These are phyloP conservation scores for Coemansia sp. DNA, from an alignment of 192 early-diverging fungal genomes.

Conservation along the genomic window DNA sequence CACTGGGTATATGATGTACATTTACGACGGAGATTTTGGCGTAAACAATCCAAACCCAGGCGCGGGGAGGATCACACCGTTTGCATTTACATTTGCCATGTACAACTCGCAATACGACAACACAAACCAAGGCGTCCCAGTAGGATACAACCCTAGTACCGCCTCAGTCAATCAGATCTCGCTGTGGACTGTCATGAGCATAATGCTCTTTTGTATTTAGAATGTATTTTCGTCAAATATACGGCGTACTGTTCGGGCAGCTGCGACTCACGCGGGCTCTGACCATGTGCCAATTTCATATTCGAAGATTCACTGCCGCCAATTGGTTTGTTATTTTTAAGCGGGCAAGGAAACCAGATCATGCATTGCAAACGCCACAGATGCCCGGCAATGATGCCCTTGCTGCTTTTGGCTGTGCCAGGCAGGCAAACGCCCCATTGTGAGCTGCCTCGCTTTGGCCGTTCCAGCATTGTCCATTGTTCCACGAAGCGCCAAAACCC, in stretches of 20 bases:
- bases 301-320: neutral
- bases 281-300: neutral
- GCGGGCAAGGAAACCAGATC: neutral
- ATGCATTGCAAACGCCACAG: neutral
- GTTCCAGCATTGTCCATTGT: neutral
- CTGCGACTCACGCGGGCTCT: neutral
- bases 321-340: neutral
- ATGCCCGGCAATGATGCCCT: neutral
- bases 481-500: neutral
- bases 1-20: constrained; percentile 36
- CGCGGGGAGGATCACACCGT: constrained; percentile 31
- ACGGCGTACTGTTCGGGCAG: neutral
- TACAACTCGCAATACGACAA: constrained; percentile 44
- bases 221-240: too few relatives aligned
- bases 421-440: neutral
- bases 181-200: neutral
- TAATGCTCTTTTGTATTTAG: neutral
- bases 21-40: constrained; percentile 49
- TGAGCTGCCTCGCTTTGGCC: neutral
- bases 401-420: neutral
- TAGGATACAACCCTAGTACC: constrained; percentile 40
- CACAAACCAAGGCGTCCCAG: constrained; percentile 48
- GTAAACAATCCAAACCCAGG: constrained; percentile 22
- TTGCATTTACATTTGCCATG: constrained; percentile 39
- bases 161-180: constrained; percentile 3